phyloP scores from a whole-genome alignment of 2,329 filamentous ascomycete genomes.

The Stagonosporopsis rhizophila region DNA sequence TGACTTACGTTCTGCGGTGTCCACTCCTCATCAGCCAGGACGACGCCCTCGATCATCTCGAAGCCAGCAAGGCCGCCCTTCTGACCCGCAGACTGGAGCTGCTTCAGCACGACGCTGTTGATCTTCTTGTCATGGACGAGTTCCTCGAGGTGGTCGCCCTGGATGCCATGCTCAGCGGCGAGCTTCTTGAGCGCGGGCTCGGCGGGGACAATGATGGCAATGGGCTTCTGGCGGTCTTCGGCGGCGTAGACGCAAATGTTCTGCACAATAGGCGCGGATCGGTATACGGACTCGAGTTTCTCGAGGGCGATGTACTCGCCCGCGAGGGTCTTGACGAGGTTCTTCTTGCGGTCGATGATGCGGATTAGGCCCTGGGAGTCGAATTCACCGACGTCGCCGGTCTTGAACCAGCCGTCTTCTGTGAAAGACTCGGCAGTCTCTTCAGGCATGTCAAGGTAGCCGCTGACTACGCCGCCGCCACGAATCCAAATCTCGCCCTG shows the following conservation, averaged over 20 bases:
- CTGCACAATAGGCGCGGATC: conserved; percentile 76
- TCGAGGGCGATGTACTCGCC: conserved; percentile 98
- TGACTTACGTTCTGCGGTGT: conserved; percentile 79
- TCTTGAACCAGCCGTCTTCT: conserved; percentile 94
- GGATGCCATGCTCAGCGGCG: conserved; percentile 64
- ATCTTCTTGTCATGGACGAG: conserved; percentile 74
- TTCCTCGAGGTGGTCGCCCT: conserved; percentile 69
- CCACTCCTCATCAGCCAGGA: conserved; percentile 86
- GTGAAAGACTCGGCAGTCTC: conserved; percentile 81
- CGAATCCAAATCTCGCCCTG: conserved; percentile 94
- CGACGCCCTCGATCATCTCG: conserved; percentile 78
- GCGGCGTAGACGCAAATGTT: conserved; percentile 91
- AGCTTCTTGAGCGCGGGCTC: conserved; percentile 64
- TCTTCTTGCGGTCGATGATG: conserved; percentile 97
- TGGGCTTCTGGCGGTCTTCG: conserved; percentile 74
- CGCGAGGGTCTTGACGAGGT: conserved; percentile 92
- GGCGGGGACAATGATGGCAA: conserved; percentile 77
- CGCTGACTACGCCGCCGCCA: conserved; percentile 74
- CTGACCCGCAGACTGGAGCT: conserved; percentile 70
- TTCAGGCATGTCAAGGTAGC: conserved; percentile 85
- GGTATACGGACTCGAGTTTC: conserved; percentile 91
- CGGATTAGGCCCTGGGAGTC: conserved; percentile 78
- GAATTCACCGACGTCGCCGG: conserved; percentile 93
- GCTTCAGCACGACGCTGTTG: conserved; percentile 69
- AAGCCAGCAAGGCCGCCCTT: conserved; percentile 72